These are phyloP conservation scores for Ceratobasidium sp. DNA, from an alignment of 1,284 basidiomycete genomes.

Conservation along the genomic window DNA sequence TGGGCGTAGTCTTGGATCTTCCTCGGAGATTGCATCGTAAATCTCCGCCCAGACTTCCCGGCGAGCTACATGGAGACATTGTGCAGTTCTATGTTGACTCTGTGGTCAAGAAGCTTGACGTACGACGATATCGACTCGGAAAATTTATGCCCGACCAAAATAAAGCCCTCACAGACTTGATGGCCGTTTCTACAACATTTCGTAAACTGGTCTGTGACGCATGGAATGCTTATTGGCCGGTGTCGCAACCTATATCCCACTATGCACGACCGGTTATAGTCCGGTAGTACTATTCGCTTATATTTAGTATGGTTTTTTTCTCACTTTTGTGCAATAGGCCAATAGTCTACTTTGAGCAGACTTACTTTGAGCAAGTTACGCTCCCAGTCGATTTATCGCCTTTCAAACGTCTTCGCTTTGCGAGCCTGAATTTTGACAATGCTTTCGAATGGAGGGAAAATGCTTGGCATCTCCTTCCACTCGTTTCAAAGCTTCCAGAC, in stretches of 20 bases:
- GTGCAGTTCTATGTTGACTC: background rate
- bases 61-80: background rate
- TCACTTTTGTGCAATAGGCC: background rate
- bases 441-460: background rate
- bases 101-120: background rate
- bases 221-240: background rate
- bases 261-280: background rate
- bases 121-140: background rate
- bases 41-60: background rate
- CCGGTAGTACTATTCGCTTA: background rate
- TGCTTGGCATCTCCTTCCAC: background rate
- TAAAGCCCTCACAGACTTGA: background rate
- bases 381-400: background rate
- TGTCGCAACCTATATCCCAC: background rate
- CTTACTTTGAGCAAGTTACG: background rate
- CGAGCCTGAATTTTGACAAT: conserved; percentile 6
- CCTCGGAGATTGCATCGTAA: background rate
- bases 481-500: background rate
- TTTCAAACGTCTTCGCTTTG: background rate
- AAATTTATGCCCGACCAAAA: background rate
- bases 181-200: background rate
- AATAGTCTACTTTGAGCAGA: background rate
- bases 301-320: background rate
- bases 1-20: background rate
- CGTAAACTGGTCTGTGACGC: background rate